Percentiles rank a stretch among this genome's conserved stretches.
phyloP scores from a whole-genome alignment of 306 rosid genomes.

The Bauhinia variegata region DNA sequence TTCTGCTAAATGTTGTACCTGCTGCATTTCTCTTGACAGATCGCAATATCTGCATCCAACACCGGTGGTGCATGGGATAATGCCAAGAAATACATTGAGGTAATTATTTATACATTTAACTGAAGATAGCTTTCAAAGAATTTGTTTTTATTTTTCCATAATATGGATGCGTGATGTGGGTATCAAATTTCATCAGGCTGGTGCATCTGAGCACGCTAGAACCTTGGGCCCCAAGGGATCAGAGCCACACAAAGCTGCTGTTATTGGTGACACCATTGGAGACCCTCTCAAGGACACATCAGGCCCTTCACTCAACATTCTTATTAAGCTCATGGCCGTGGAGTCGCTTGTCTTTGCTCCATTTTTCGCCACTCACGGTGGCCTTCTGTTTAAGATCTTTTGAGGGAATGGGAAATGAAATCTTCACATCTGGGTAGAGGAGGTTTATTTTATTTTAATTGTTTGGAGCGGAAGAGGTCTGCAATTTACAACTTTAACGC shows the following conservation, averaged over 20 bases:
- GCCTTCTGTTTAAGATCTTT: conserved; percentile 68
- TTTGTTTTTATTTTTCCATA: no score
- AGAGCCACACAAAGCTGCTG: conserved; percentile 76
- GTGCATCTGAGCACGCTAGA: conserved; percentile 74
- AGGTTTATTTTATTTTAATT: conserved; percentile 30
- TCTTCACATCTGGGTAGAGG: conserved; percentile 29
- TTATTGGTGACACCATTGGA: conserved; percentile 78
- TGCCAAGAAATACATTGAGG: conserved; percentile 86
- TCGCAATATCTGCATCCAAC: conserved; percentile 78
- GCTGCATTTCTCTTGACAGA: conserved; percentile 30
- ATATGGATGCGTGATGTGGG: neutral
- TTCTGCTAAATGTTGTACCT: conserved; percentile 27
- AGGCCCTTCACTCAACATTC: conserved; percentile 79
- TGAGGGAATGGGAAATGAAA: conserved; percentile 29
- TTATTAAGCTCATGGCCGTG: conserved; percentile 79
- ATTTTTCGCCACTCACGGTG: conserved; percentile 76
- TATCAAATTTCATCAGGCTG: conserved; percentile 50
- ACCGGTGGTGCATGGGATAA: conserved; percentile 85
- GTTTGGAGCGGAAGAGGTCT: neutral
- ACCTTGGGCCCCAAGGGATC: conserved; percentile 72
- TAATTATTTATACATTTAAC: neutral
- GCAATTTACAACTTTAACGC: neutral
- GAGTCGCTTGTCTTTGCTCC: conserved; percentile 70
- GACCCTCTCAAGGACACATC: conserved; percentile 79
- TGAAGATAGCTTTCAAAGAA: no score